These are phyloP conservation scores for Naematelia encephala DNA, from an alignment of 768 basidiomycete species.

Conservation along the genomic window DNA sequence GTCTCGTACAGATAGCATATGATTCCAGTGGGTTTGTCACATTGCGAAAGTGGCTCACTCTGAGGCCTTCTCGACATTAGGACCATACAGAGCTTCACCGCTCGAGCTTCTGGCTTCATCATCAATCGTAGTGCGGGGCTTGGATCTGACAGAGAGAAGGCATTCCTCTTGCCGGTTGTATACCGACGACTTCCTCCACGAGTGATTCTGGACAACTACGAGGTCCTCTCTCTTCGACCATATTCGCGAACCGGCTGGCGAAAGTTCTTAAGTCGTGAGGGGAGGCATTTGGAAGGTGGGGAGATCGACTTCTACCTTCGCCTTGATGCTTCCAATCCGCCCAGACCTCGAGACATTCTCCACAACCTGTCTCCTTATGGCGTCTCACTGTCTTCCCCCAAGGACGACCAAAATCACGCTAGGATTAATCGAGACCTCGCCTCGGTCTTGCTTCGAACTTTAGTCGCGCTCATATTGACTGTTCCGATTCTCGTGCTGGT, in stretches of 20 bases:
- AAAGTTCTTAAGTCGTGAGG: no score
- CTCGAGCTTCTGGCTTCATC: background rate
- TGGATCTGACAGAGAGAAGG: background rate
- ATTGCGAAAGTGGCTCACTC: background rate
- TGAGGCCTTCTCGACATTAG: background rate
- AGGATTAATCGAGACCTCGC: background rate
- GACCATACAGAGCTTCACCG: background rate
- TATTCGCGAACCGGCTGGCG: no score
- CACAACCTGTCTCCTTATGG: background rate
- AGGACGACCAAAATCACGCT: background rate
- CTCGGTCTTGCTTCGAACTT: background rate
- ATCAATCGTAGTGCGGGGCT: background rate
- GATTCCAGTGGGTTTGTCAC: background rate
- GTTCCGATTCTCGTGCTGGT: slow-evolving; percentile 1
- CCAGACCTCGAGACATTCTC: background rate
- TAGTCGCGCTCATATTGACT: background rate
- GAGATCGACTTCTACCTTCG: background rate
- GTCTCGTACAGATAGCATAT: background rate
- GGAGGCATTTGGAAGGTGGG: background rate
- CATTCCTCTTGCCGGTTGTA: background rate
- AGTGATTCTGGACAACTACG: background rate
- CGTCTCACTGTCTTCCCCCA: background rate
- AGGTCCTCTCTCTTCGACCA: background rate
- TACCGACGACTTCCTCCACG: background rate
- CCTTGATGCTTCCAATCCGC: background rate